Base-by-base conservation (phyloP, 23 red algal species). In the Agarophyton chilense region DNA sequence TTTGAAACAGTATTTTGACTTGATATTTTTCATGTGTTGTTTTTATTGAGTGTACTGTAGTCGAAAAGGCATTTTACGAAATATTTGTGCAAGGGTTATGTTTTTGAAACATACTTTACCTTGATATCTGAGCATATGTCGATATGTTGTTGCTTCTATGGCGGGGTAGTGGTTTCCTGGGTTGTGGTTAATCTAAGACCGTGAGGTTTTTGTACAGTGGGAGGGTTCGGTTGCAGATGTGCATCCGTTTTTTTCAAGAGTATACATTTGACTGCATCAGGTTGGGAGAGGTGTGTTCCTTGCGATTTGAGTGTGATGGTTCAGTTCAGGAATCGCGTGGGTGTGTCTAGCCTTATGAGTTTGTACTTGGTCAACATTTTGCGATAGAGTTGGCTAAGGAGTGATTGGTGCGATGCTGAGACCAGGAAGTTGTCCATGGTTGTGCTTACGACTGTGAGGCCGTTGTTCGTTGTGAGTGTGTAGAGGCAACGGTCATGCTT, bases 301-400 rank as follows among this genome's bases (percentile, higher is more conserved):
- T 51, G 8, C 4, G 34, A 33, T 9, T 4, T 32, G 51, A 22
- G 73, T 45, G 73, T 78, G 16, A 78, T 52, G 44, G 73, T 53
- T 41, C 42, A 78, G 41, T 78, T 78, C 6, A 78, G 40, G 41
- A 78, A 78, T n/a, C 34, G 24, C n/a, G 73, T 78, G 34, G 73
- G 73, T 0, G 9, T 52, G 8, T 41, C 73, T 45, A 78, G 18
- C 31, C 73, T 33, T 49, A 22, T 78, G 24, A 78, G 4, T 51
- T 19, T 78, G 73, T 78, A 78, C 44, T 78, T 51, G 7, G 8
- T 18, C 18, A 78, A 19, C 25, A 52, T 28, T 51, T 45, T 4
- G 8, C n/a, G 18, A 41, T 78, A 78, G 5, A 78, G 22, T 8
- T 8, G 19, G 56, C n/a, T 19, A 13, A 62, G 9, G 56, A 9